Conservation (phyloP, 441 rosid genomes). For the Melastoma candidum region DNA sequence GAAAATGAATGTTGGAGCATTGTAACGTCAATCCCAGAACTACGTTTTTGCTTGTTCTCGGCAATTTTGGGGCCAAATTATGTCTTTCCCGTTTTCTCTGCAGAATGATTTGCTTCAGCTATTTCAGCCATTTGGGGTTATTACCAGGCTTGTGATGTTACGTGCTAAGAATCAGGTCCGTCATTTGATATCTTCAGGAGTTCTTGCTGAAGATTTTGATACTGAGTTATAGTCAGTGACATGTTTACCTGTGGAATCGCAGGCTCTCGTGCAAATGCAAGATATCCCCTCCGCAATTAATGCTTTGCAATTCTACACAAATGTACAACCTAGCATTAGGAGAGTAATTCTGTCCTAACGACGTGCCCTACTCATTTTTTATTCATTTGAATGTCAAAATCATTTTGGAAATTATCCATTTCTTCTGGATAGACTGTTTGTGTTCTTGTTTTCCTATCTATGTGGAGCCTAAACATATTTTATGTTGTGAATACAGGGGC, state of each 20-base stretch:
- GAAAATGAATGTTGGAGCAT: too few relatives aligned
- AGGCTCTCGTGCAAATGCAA: slow-evolving; percentile 99
- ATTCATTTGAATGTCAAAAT: background rate
- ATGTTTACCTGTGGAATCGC: slow-evolving; percentile 5
- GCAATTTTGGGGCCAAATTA: background rate
- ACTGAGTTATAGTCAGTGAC: slow-evolving; percentile 6
- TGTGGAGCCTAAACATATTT: too few relatives aligned
- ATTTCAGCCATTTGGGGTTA: slow-evolving; percentile 95
- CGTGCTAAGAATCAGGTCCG: slow-evolving; percentile 95
- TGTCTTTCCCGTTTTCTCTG: slow-evolving; percentile 4
- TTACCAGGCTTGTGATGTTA: slow-evolving; percentile 97
- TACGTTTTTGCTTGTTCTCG: background rate
- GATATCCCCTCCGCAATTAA: slow-evolving; percentile 79
- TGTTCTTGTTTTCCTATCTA: background rate
- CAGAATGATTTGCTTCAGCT: slow-evolving; percentile 98
- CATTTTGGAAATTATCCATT: background rate
- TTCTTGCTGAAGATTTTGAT: slow-evolving; percentile 7
- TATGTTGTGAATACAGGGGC: slow-evolving; percentile 40
- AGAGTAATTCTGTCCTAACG: slow-evolving; percentile 11
- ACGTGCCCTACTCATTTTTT: background rate
- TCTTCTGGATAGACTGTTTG: background rate
- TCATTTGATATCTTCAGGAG: slow-evolving; percentile 10
- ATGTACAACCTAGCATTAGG: slow-evolving; percentile 88
- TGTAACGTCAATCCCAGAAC: background rate
- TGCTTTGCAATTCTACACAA: slow-evolving; percentile 78